phyloP scores from a whole-genome alignment of 208 protist genomes.

The Leishmania arabica region DNA sequence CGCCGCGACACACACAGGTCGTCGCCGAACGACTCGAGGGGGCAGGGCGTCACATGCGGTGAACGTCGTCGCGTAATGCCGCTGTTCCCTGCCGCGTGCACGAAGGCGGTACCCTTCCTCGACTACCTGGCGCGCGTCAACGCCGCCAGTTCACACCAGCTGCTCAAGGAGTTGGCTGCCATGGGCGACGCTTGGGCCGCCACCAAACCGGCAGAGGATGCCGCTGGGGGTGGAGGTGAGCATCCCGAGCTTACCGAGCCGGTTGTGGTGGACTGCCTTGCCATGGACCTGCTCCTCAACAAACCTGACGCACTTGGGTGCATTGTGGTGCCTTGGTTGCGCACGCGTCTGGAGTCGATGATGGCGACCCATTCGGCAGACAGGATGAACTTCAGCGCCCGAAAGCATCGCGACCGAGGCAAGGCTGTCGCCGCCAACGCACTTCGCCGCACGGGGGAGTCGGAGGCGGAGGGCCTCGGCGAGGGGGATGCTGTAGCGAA shows the following conservation, averaged over 20 bases:
- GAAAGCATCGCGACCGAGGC: neutral
- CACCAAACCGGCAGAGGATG: neutral
- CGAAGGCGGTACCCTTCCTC: constrained; percentile 23
- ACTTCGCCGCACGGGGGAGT: neutral
- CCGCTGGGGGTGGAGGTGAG: neutral
- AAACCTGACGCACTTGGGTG: constrained; percentile 28
- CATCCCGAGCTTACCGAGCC: neutral
- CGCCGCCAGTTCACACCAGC: constrained; percentile 9
- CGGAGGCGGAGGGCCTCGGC: neutral
- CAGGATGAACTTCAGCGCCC: neutral
- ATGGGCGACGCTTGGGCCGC: constrained; percentile 38
- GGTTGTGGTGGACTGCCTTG: constrained; percentile 42
- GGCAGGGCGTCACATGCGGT: neutral
- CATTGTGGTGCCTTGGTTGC: constrained; percentile 56
- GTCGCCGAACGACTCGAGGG: neutral
- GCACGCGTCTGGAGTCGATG: constrained; percentile 24
- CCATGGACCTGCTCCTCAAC: constrained; percentile 70
- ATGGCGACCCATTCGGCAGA: neutral
- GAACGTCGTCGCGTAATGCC: neutral
- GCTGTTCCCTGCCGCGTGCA: constrained; percentile 11
- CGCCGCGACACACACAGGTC: neutral
- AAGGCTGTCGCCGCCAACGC: neutral
- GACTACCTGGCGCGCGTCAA: constrained; percentile 28
- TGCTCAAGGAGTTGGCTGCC: constrained; percentile 32
- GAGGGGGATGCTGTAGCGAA: neutral